Evolutionary conservation across 257 asterid species (phyloP).

Genomic region (Cynanchum wilfordii): DNA sequence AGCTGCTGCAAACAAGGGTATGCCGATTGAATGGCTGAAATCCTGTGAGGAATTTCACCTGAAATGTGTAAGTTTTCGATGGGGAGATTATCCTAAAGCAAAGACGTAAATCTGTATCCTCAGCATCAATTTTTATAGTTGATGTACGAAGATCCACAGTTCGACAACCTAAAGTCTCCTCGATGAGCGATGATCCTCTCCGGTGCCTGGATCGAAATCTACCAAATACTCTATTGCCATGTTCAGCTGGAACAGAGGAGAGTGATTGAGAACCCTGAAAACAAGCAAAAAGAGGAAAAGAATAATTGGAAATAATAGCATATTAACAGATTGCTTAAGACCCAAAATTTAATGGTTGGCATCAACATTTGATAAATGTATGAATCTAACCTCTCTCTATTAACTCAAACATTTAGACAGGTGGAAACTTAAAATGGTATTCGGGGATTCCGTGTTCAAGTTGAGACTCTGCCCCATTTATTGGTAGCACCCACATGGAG

Average conservation of each 20-base stretch:
- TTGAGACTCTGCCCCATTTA: no score
- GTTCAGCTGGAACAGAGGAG: constrained; percentile 46
- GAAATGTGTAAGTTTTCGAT: constrained; percentile 70
- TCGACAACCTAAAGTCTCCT: constrained; percentile 64
- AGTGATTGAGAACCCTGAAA: constrained; percentile 68
- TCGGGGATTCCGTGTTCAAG: no score
- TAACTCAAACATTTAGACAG: no score
- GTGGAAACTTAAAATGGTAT: no score
- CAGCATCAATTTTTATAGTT: constrained; percentile 87
- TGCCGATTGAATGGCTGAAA: not conserved
- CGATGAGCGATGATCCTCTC: constrained; percentile 48
- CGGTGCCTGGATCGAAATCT: constrained; percentile 78
- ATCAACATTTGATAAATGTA: not conserved
- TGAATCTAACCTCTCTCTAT: no score
- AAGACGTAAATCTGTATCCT: constrained; percentile 83
- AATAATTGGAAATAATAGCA: not conserved
- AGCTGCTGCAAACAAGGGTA: not conserved
- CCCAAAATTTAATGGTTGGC: not conserved
- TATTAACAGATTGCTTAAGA: not conserved
- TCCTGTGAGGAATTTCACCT: constrained; percentile 39
- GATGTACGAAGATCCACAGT: constrained; percentile 88
- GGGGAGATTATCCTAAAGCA: constrained; percentile 98
- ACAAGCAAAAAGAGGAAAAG: constrained; percentile 7
- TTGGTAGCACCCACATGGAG: no score
- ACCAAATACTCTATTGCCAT: constrained; percentile 68